phyloP scores from a whole-genome alignment of 1,139 yeast species.

The Pichia sp. region DNA sequence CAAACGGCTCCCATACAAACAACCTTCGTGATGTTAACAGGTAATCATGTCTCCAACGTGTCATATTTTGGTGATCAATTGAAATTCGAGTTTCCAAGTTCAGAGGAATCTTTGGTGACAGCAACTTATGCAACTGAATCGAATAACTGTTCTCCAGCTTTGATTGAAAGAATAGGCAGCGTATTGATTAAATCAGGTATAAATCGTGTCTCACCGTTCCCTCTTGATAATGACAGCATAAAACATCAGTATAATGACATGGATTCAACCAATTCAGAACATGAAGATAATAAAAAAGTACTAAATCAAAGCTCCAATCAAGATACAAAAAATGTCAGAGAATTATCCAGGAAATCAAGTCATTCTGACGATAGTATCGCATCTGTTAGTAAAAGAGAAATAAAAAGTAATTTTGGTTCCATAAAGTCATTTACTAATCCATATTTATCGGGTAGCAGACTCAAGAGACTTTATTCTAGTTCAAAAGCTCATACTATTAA shows the following conservation, averaged over 20 bases:
- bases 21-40: slow-evolving; percentile 1
- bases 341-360: too few species aligned
- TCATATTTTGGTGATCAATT: slow-evolving; percentile 13
- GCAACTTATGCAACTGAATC: neutral
- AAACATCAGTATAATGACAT: too few species aligned
- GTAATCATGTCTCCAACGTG: slow-evolving; percentile 8
- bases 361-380: too few species aligned
- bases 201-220: slow-evolving; percentile 10
- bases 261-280: too few species aligned
- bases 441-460: neutral
- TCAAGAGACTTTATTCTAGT: too few species aligned
- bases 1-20: neutral
- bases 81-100: slow-evolving; percentile 9
- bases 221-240: too few species aligned
- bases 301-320: too few species aligned
- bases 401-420: too few species aligned
- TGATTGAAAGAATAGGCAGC: slow-evolving; percentile 11
- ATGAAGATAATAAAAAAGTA: too few species aligned
- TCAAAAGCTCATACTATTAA: neutral
- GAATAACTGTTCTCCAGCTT: neutral
- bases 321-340: too few species aligned
- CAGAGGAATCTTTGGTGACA: neutral
- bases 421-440: neutral
- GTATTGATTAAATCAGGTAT: slow-evolving; percentile 13
- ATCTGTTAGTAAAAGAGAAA: too few species aligned